Evolutionary conservation across 2,329 filamentous ascomycete genomes (phyloP), one percentile per base, ranked within the genome.

Genomic region (Arthrobotrys iridis): DNA sequence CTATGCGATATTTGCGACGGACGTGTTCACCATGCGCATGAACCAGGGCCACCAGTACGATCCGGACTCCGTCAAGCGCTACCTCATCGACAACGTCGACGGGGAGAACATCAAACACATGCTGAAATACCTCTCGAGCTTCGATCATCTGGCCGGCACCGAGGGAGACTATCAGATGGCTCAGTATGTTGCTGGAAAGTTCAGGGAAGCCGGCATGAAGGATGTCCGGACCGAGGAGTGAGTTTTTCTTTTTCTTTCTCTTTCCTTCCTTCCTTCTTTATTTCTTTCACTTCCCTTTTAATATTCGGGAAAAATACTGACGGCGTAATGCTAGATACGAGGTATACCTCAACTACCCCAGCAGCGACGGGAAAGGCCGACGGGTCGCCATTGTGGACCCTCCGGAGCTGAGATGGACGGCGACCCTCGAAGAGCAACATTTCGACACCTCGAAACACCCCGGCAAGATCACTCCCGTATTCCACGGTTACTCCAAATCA

Each of bases 271-370:
- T n/a, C n/a, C n/a, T n/a, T n/a, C n/a, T n/a, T n/a, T n/a, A n/a
- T n/a, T n/a, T n/a, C n/a, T n/a, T n/a, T n/a, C n/a, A n/a, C n/a
- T 10, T 15, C 2, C 18, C 77, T 85, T n/a, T 30, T 26, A 83
- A 75, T 82, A 81, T 8, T 11, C 22, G 13, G 24, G 60, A 18
- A 2, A 4, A 7, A 13, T 50, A 46, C 62, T 70, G 59, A 65
- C 77, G 81, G 18, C n/a, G n/a, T n/a, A 79, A 20, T 40, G 22
- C 35, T 57, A 79, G 78, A 80, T 96, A 92, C 82, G 87, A 90
- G 79, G 93, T 96, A 13, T 98, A 97, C 81, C 84, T 98, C 80
- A 98, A 98, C 82, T 99, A 96, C 81, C 93, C 95, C 0, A 90
- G 86, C 77, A 83, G 86, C 26, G 90, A 88, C 74, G 71, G 71